phyloP scores from a whole-genome alignment of 2,329 filamentous ascomycete genomes.

The Pyricularia grisea region DNA sequence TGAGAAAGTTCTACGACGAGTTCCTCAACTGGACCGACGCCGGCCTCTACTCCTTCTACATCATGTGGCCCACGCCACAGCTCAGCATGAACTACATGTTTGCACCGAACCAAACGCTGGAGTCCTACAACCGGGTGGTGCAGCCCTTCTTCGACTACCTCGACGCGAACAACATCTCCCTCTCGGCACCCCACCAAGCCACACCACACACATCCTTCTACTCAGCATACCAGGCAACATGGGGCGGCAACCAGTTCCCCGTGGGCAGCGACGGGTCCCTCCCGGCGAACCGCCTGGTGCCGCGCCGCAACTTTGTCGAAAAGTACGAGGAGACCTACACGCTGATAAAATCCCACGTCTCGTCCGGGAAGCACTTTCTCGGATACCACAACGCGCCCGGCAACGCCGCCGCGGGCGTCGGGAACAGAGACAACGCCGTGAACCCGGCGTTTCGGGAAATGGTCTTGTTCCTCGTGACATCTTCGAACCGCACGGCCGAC shows the following conservation, averaged over 20 bases:
- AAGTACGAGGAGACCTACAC: conserved; percentile 20
- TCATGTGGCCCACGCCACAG: conserved; percentile 9
- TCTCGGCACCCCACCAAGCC: conserved; percentile 3
- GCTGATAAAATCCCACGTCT: background rate
- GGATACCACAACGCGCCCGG: conserved; percentile 5
- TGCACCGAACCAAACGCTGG: conserved; percentile 13
- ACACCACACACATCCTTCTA: conserved; percentile 27
- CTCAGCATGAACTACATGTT: background rate
- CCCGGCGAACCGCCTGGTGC: conserved; percentile 20
- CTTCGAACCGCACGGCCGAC: background rate
- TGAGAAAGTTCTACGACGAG: conserved; percentile 17
- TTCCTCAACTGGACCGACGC: conserved; percentile 18
- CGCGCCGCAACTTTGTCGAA: conserved; percentile 15
- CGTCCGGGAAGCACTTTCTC: background rate
- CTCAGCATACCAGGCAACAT: conserved; percentile 29
- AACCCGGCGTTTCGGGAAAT: background rate
- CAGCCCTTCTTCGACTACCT: conserved; percentile 15
- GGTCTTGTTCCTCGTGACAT: background rate
- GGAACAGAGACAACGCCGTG: background rate
- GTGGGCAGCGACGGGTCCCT: conserved; percentile 19
- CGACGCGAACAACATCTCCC: conserved; percentile 13
- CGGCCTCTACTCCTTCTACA: conserved; percentile 21
- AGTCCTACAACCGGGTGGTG: conserved; percentile 10
- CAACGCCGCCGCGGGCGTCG: background rate
- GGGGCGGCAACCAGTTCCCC: conserved; percentile 17